Percentiles rank a stretch among this genome's conserved stretches.
phyloP scores from a whole-genome alignment of 176 grass and related monocot species.

The Zizania latifolia region DNA sequence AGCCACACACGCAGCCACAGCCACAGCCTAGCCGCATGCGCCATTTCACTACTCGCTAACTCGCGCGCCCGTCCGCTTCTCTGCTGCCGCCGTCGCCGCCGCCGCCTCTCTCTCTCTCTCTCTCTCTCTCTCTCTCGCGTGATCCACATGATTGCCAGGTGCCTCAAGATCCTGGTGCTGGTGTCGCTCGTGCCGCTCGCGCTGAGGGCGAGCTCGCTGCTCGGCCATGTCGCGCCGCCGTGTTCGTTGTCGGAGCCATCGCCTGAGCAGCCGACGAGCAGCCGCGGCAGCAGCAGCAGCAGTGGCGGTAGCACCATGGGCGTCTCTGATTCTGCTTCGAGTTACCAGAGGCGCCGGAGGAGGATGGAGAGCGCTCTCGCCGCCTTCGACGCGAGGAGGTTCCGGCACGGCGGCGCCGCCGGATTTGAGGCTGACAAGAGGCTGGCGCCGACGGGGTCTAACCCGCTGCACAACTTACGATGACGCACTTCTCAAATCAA shows the following conservation, averaged over 20 bases:
- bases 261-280: not conserved
- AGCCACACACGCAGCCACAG: no score
- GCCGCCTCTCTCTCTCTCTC: no score
- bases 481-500: not conserved
- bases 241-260: not conserved
- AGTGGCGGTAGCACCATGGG: no score
- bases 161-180: constrained; percentile 42
- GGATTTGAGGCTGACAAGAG: constrained; percentile 49
- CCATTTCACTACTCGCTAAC: not conserved
- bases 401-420: not conserved
- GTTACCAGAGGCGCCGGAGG: not conserved
- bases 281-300: not conserved
- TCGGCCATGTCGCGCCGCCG: constrained; percentile 4
- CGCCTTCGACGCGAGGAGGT: not conserved
- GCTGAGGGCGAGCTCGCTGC: constrained; percentile 27
- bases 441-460: constrained; percentile 55
- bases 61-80: not conserved
- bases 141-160: constrained; percentile 28
- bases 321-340: not conserved
- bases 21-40: not conserved
- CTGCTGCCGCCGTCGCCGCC: no score
- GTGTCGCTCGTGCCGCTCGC: constrained; percentile 30
- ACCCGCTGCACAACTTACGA: constrained; percentile 58
- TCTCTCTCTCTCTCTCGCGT: no score
- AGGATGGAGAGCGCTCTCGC: not conserved